Evolutionary conservation across 2,329 filamentous ascomycete genomes (phyloP).

Genomic region (Arthrobotrys megalospora): DNA sequence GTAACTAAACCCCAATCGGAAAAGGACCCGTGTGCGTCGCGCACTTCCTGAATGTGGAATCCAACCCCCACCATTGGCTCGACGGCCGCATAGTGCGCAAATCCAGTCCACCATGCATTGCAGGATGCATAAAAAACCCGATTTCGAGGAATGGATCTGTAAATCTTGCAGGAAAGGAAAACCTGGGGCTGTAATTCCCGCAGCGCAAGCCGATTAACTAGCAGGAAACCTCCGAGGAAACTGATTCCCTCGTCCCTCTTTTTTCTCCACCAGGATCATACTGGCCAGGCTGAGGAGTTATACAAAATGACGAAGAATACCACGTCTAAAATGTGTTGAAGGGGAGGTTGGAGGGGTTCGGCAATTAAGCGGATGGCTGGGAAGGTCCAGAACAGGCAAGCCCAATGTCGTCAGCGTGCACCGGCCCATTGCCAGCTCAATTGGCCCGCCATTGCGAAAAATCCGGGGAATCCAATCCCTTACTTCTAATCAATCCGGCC

Average conservation of each 20-base stretch:
- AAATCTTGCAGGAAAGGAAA: background rate
- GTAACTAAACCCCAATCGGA: conserved; percentile 19
- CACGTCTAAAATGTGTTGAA: conserved; percentile 42
- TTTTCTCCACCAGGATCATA: background rate
- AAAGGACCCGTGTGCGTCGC: conserved; percentile 24
- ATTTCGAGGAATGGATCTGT: conserved; percentile 6
- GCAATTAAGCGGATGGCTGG: conserved; percentile 57
- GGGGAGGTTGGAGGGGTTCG: conserved; percentile 20
- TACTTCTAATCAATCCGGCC: background rate
- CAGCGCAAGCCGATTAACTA: background rate
- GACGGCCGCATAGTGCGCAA: background rate
- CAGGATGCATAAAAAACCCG: conserved; percentile 12
- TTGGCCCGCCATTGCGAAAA: background rate
- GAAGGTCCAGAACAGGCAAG: conserved; percentile 2
- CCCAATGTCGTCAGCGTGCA: conserved; percentile 44
- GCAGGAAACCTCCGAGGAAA: background rate
- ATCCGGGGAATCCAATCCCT: conserved; percentile 1
- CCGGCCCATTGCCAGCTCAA: conserved; percentile 12
- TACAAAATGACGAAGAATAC: conserved; percentile 7
- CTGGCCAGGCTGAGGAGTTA: background rate
- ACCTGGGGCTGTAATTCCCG: background rate
- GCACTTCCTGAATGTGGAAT: conserved; percentile 33
- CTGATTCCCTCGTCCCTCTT: background rate
- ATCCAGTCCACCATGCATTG: background rate
- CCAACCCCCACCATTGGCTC: conserved; percentile 16